These are phyloP conservation scores for Alnus glutinosa DNA, from an alignment of 306 rosid species.

Conservation along the genomic window DNA sequence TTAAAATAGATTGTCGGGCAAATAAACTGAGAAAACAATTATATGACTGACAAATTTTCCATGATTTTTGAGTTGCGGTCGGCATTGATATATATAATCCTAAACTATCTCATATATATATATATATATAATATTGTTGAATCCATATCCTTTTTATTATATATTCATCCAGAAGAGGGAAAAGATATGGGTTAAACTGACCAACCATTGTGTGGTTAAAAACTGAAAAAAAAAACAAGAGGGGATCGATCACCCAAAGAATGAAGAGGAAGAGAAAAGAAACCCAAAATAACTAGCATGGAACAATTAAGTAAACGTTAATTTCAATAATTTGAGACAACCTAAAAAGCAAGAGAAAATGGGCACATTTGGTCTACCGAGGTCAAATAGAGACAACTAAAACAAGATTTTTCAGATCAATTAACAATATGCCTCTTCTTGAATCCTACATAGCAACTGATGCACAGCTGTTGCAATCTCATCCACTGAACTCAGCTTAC, in stretches of 20 bases:
- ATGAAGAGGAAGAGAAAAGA: background rate
- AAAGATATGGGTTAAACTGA: background rate
- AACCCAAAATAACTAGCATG: background rate
- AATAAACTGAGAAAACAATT: background rate
- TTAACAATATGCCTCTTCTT: constrained; percentile 58
- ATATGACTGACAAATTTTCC: background rate
- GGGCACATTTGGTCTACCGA: constrained; percentile 5
- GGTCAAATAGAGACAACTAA: constrained; percentile 18
- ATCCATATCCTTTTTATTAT: background rate
- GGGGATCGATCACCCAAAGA: background rate
- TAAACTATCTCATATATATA: background rate
- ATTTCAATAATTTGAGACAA: constrained; percentile 50
- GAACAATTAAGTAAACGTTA: background rate
- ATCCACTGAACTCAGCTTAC: constrained; percentile 79
- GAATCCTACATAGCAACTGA: constrained; percentile 69
- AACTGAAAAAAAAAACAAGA: background rate
- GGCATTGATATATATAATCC: background rate
- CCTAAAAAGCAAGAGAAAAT: constrained; percentile 30
- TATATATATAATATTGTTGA: background rate
- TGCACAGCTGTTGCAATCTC: constrained; percentile 82
- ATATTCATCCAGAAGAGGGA: background rate
- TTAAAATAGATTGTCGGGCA: background rate
- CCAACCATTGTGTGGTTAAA: background rate
- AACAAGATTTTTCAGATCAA: constrained; percentile 30
- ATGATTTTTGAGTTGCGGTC: background rate